Base-by-base conservation (phyloP, 495 filamentous ascomycete species). In the Ascobolus immersus region DNA sequence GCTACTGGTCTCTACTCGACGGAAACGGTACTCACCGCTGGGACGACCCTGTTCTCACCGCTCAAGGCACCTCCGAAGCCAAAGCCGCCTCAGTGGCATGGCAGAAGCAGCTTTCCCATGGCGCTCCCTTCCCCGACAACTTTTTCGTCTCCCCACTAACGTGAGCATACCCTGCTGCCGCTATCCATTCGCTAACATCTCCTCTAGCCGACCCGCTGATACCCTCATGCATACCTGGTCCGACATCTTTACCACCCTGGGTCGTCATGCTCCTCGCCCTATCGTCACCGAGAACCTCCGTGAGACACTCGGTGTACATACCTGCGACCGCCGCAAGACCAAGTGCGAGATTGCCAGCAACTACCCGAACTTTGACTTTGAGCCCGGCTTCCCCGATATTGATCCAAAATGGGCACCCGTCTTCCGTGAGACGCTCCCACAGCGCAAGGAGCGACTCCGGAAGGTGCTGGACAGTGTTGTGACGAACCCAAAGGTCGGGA, bases 301-400 rank as follows among this genome's bases (percentile, higher is more conserved):
- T 28, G 79, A 90, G 43, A 56, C 60, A 1, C 65, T 81, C 35
- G 66, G 67, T 28, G 57, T 70, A 28, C 78, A 86, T 47, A 84
- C 78, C 5, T 90, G 78, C 49, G 77, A 90, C 48, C 64, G 69
- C 10, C 62, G 79, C 1, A 58, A 60, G 33, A 58, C 40, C 17
- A 62, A 61, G 32, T 53, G 55, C 3, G 63, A 58, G 36, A 79
- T 90, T 41, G 44, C 52, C 4, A 28, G 45, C 9, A 50, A 52
- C 12, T 77, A 68, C 42, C 73, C 74, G 0, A 28, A 22, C 5
- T 80, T 62, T 51, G 44, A 17, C 2, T 64, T 81, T 32, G 78
- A 80, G 39, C 30, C 50, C 0, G 62, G 63, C 1, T 73, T 90
- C 41, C 45, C 55, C 0, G 71, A 76, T 35, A 38, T 54, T 4